Base-by-base conservation (phyloP, 352 stramenopile species). In the Globisporangium takayamanum region DNA sequence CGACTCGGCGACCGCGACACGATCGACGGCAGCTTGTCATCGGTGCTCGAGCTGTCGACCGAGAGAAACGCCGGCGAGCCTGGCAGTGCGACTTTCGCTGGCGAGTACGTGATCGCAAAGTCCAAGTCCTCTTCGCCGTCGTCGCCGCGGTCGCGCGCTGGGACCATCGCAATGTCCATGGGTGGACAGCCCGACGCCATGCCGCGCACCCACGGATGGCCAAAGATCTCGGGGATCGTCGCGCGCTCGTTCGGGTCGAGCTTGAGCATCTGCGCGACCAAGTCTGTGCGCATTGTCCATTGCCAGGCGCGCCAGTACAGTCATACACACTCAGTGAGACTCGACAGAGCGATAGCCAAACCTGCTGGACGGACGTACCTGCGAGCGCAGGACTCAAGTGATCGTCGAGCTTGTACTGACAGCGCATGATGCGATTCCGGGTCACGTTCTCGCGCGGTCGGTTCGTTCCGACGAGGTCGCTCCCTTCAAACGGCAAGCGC, bases 221-320 rank as follows among this genome's bases (percentile, higher is more conserved):
- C 79, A 48, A 95, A 94, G 53, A 95, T 91, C 53, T 94, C 81
- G 5, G 83, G 84, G 41, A 95, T 92, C 10, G 84, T 91, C 10
- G 80, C 78, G 39, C 87, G 69, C 53, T 93, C 83, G 33, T 82
- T 85, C 30, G 84, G 87, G 55, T 95, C 81, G 26, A 80, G 76
- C 59, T 91, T 84, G 33, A 94, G 73, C 80, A 95, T 89, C 41
- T 83, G 66, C 36, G 79, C 58, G 33, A 95, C 63, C 14, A 95
- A 73, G 69, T 95, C 86, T 70, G 30, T 36, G 30, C 30, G 30
- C 30, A 36, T 36, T 36, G 30, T 6, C 30, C 30, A 60, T 1
- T 7, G 15, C 20, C n/a, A 46, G 11, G n/a, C n/a, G n/a, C n/a
- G n/a, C n/a, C n/a, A n/a, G n/a, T n/a, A n/a, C n/a, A n/a, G n/a